A percentile compares a stretch with the other conserved stretches of the same genome.
phyloP scores from a whole-genome alignment of 768 basidiomycete species.

The Hygrocybe coccinea region DNA sequence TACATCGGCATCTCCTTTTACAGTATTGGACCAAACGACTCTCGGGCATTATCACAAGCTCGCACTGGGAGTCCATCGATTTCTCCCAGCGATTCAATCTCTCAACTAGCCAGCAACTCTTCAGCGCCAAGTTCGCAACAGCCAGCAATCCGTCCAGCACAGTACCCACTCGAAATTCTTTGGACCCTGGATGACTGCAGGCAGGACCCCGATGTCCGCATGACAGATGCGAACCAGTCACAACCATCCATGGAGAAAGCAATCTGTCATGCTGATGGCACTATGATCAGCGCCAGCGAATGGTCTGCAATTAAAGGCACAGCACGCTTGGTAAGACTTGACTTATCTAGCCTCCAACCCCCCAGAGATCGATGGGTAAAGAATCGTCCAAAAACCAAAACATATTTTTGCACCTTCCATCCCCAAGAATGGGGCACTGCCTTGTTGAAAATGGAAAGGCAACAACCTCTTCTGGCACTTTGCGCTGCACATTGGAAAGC shows the following conservation, averaged over 20 bases:
- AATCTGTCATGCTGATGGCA: neutral
- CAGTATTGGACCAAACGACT: too few species aligned
- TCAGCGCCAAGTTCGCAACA: neutral
- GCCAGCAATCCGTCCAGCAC: neutral
- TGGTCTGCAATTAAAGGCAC: neutral
- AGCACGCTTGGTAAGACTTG: neutral
- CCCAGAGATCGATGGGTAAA: neutral
- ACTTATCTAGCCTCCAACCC: neutral
- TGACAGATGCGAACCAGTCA: neutral
- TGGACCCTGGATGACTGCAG: neutral
- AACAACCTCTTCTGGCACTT: neutral
- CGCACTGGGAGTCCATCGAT: too few species aligned
- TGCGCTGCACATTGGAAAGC: neutral
- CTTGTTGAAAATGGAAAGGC: neutral
- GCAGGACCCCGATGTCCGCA: neutral
- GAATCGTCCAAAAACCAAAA: neutral
- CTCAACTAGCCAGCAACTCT: too few species aligned
- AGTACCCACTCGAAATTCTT: neutral
- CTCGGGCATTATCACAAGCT: too few species aligned
- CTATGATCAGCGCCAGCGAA: neutral
- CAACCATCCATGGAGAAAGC: neutral
- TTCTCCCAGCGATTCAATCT: too few species aligned
- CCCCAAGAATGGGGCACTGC: neutral
- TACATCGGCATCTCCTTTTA: too few species aligned
- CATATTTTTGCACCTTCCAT: neutral